Conservation (phyloP, 2,329 filamentous ascomycete species). For the Aspergillus phoenicis region DNA sequence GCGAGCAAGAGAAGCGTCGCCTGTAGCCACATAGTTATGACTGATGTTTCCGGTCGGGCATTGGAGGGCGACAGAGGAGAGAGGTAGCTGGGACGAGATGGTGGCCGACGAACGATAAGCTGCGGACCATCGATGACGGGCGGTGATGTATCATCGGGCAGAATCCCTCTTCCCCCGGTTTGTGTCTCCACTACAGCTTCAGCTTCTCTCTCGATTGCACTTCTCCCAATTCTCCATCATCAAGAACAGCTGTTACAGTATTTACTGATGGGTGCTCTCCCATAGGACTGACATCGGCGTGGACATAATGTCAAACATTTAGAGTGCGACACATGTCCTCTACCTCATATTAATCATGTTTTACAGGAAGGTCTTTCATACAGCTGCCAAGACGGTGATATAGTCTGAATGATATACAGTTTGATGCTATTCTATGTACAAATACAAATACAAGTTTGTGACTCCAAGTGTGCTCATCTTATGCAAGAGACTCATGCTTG, state of each 20-base stretch:
- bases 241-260: no score
- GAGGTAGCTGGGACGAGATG: not conserved
- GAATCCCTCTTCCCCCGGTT: not conserved
- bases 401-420: not conserved
- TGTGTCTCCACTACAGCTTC: not conserved
- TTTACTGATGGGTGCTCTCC: no score
- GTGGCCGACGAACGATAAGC: not conserved
- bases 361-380: no score
- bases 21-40: conserved; percentile 45
- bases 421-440: not conserved
- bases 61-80: conserved; percentile 27
- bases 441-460: not conserved
- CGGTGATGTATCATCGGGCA: not conserved
- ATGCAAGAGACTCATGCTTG: not conserved
- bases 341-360: no score
- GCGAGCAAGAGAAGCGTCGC: conserved; percentile 43
- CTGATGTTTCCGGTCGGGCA: conserved; percentile 33
- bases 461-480: not conserved
- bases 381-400: not conserved
- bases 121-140: not conserved
- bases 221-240: no score
- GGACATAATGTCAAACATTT: no score
- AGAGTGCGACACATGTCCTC: no score
- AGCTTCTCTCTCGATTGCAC: not conserved
- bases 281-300: no score